Percentiles rank a stretch among this genome's conserved stretches.
phyloP scores from a whole-genome alignment of 805 yeast genomes.

The Candida peoriensis region DNA sequence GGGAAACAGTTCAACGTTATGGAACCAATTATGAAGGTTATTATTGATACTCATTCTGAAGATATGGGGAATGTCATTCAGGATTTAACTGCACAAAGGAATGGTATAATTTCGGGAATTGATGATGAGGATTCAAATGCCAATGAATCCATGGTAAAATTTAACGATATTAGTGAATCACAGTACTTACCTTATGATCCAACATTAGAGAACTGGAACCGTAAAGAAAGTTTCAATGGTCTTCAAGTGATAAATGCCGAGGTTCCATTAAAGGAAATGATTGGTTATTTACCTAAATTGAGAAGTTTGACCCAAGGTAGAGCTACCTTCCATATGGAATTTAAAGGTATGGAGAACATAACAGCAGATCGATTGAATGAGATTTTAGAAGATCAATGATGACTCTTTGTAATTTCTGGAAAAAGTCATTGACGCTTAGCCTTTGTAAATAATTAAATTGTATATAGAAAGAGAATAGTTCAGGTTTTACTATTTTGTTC shows the following conservation, averaged over 20 bases:
- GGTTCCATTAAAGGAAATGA: constrained; percentile 85
- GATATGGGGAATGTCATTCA: constrained; percentile 81
- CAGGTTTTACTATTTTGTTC: no score
- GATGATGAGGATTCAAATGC: constrained; percentile 49
- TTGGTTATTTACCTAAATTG: constrained; percentile 75
- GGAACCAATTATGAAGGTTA: constrained; percentile 85
- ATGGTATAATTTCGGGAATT: constrained; percentile 67
- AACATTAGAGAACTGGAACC: constrained; percentile 36
- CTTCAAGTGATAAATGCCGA: constrained; percentile 62
- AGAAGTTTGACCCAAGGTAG: constrained; percentile 88
- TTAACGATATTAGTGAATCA: constrained; percentile 49
- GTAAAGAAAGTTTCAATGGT: constrained; percentile 18
- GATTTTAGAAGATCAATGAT: constrained; percentile 24
- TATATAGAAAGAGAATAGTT: no score
- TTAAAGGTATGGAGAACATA: constrained; percentile 66
- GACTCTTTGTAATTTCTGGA: no score
- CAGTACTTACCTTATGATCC: constrained; percentile 75
- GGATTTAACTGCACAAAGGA: constrained; percentile 74
- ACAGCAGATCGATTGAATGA: constrained; percentile 43
- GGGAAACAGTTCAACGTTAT: constrained; percentile 44
- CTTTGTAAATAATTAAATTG: no score
- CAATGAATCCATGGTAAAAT: constrained; percentile 39
- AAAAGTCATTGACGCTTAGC: no score
- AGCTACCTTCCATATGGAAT: constrained; percentile 76
- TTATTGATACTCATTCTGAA: constrained; percentile 59